Base-by-base conservation (phyloP, 1,139 yeast species). In the Suhomyces bolitotheri region DNA sequence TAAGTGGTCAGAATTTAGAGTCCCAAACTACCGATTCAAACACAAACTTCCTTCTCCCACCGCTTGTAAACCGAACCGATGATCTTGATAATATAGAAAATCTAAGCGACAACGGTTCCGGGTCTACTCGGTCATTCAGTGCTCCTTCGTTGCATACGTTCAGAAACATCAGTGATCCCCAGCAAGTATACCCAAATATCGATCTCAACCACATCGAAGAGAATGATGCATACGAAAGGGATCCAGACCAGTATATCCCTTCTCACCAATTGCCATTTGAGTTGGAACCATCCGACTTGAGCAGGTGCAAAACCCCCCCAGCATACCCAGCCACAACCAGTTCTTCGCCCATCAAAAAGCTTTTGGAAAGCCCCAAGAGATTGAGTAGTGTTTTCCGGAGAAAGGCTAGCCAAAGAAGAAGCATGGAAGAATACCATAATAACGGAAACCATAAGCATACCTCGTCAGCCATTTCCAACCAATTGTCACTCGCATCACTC, bases 131-230 rank as follows among this genome's bases (percentile, higher is more conserved):
- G 21, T 61, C 71, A 1, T 47, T 50, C 23, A 64, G 72, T 50
- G 73, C 73, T 1, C 74, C 74, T 5, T 68, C 73, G 3, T 51
- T 68, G 24, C 68, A 68, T 40, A 66, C 73, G 3, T 66, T 54
- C 40, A 46, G 69, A 33, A 50, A 54, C 26, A 14, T 35, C 30
- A 36, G 43, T 22, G 44, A 38, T 4, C 20, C 15, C n/a, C 7
- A 16, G 29, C 10, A 16, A 11, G 14, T 16, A 14, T 15, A 25
- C 9, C 12, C 12, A 6, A 28, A 25, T 5, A 11, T 22, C 7
- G 25, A 15, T 7, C 21, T 15, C 4, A 22, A 21, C 9, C 7
- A 16, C 15, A 21, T 25, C 11, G 20, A 33, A 12, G 21, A 17
- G 13, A 4, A 14, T 7, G 25, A 21, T 9, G n/a, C n/a, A n/a